phyloP scores from a whole-genome alignment of 257 asterid genomes.

The Verbena officinalis region DNA sequence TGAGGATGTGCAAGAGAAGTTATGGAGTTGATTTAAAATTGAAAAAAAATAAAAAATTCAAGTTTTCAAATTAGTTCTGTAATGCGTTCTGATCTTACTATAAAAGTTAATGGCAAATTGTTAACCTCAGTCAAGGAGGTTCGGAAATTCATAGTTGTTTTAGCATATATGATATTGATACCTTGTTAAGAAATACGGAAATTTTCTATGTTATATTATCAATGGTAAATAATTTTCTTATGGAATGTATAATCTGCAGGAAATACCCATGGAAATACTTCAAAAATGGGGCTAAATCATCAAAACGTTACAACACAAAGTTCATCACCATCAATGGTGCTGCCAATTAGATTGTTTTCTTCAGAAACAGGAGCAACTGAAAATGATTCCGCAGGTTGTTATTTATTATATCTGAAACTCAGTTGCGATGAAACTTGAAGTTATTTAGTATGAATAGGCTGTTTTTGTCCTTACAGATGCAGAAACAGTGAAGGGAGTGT shows the following conservation, averaged over 20 bases:
- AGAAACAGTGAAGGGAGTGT: slow-evolving; percentile 70
- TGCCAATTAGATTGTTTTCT: slow-evolving; percentile 49
- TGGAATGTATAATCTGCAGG: slow-evolving; percentile 41
- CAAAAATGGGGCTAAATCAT: slow-evolving; percentile 24
- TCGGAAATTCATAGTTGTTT: too few relatives aligned
- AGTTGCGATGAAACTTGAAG: slow-evolving; percentile 5
- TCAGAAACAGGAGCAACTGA: slow-evolving; percentile 41
- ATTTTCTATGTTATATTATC: background rate
- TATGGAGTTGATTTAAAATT: background rate
- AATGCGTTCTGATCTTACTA: background rate
- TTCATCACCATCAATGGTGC: slow-evolving; percentile 31
- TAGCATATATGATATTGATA: too few relatives aligned
- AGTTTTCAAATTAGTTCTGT: slow-evolving; percentile 11
- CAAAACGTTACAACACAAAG: slow-evolving; percentile 20
- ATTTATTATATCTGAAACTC: slow-evolving; percentile 6
- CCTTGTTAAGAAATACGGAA: background rate
- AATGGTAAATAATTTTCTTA: slow-evolving; percentile 7
- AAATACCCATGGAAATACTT: slow-evolving; percentile 24
- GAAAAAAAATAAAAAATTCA: slow-evolving; percentile 11
- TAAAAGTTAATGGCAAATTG: background rate
- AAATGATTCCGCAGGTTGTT: slow-evolving; percentile 54
- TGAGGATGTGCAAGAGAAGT: background rate
- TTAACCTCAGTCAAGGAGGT: too few relatives aligned
- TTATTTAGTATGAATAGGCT: slow-evolving; percentile 11
- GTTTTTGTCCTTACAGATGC: slow-evolving; percentile 41